Conservation (phyloP, 371 early-diverging fungal species). For the Mucor lusitanicus region DNA sequence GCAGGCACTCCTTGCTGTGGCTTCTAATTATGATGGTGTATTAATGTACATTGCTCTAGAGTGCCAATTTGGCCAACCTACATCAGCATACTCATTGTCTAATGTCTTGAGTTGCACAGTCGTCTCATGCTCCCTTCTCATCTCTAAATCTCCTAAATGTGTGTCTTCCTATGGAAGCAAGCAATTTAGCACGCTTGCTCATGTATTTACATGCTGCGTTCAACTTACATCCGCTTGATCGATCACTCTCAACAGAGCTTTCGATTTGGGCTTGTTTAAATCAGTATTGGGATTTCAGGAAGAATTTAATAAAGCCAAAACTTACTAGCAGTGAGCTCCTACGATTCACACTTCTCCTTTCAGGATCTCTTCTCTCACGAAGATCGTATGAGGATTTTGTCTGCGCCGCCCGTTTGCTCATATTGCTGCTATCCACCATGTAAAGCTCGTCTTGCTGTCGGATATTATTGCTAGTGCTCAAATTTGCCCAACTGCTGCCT, state of each 20-base stretch:
- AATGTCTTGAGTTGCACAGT: conserved; percentile 27
- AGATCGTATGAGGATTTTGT: conserved; percentile 3
- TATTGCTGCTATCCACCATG: conserved; percentile 2
- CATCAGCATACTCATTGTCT: conserved; percentile 1
- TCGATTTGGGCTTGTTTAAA: conserved; percentile 40
- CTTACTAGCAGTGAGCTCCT: conserved; percentile 44
- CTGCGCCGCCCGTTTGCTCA: neutral
- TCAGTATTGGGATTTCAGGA: neutral
- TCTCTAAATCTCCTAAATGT: conserved; percentile 43
- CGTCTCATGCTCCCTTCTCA: conserved; percentile 43
- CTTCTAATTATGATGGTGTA: neutral
- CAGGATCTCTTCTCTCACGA: conserved; percentile 33
- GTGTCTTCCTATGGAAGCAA: conserved; percentile 39
- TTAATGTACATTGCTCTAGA: neutral
- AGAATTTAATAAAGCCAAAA: neutral
- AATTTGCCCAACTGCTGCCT: conserved; percentile 1
- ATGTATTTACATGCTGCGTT: neutral
- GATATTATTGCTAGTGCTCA: conserved; percentile 10
- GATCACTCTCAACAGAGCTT: conserved; percentile 42
- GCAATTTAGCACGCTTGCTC: no score
- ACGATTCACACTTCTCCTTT: conserved; percentile 39
- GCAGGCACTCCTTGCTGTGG: conserved; percentile 28
- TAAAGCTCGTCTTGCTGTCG: conserved; percentile 2
- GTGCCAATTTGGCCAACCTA: neutral
- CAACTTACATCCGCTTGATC: conserved; percentile 42